Percentiles rank a stretch among this genome's conserved stretches.
Evolutionary conservation across 225 moss, liverwort and hornwort species (phyloP).

Genomic region (Takakia lepidozioides): DNA sequence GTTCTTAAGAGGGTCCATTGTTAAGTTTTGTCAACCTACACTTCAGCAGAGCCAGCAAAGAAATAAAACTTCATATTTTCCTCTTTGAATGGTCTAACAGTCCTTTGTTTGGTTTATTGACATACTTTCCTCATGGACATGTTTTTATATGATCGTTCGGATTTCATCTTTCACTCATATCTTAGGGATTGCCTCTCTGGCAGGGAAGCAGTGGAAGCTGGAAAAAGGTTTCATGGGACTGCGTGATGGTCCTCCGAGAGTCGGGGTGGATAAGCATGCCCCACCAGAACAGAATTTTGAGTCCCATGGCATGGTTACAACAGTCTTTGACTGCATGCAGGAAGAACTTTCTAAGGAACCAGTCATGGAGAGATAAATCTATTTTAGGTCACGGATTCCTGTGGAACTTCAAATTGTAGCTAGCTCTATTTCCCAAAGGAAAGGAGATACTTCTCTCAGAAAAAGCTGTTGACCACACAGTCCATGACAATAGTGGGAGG

Average conservation of each 20-base stretch:
- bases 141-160: slow-evolving; percentile 1
- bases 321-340: no score
- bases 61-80: not conserved
- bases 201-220: slow-evolving; percentile 74
- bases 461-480: not conserved
- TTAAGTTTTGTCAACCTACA: not conserved
- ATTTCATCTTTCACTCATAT: not conserved
- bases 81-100: not conserved
- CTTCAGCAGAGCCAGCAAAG: not conserved
- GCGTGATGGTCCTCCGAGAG: slow-evolving; percentile 17
- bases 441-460: not conserved
- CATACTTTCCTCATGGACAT: not conserved
- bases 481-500: not conserved
- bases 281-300: not conserved
- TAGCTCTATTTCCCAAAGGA: not conserved
- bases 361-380: no score
- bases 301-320: not conserved
- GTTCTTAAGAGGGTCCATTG: no score
- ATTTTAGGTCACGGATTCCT: no score
- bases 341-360: not conserved
- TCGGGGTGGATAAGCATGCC: not conserved
- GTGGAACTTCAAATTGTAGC: not conserved
- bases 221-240: slow-evolving; percentile 77
- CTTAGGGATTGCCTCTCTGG: slow-evolving; percentile 5
- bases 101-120: slow-evolving; percentile 2